Evolutionary conservation across 805 yeast species (phyloP).

Genomic region (Priceomyces haplophilus): DNA sequence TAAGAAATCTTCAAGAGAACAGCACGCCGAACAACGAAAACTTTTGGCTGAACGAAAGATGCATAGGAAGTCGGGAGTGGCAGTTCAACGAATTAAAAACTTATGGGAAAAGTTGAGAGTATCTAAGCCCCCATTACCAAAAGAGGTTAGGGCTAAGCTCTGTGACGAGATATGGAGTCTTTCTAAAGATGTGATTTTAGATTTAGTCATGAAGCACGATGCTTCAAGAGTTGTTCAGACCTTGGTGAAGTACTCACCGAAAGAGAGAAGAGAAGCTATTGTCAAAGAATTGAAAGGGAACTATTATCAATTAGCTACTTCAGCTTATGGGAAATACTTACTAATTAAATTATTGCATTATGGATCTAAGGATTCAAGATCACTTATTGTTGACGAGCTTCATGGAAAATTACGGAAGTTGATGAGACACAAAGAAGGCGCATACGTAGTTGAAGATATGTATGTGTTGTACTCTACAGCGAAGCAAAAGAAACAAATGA

Average conservation of each 20-base stretch:
- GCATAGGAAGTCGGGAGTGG: constrained; percentile 80
- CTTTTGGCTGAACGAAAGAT: constrained; percentile 78
- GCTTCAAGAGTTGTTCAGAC: constrained; percentile 96
- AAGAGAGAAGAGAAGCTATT: constrained; percentile 71
- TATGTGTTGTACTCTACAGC: constrained; percentile 79
- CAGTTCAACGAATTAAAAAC: constrained; percentile 78
- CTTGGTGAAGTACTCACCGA: constrained; percentile 78
- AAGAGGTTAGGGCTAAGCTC: constrained; percentile 69
- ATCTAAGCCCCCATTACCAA: constrained; percentile 76
- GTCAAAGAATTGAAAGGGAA: constrained; percentile 68
- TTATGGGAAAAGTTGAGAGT: constrained; percentile 92
- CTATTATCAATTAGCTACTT: constrained; percentile 79
- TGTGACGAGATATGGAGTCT: constrained; percentile 84
- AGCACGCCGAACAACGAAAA: constrained; percentile 80
- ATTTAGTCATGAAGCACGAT: constrained; percentile 91
- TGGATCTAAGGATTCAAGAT: constrained; percentile 81
- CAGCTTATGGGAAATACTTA: constrained; percentile 90
- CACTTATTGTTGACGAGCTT: constrained; percentile 71
- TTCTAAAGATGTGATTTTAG: constrained; percentile 71
- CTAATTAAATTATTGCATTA: constrained; percentile 86
- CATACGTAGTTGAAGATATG: constrained; percentile 93
- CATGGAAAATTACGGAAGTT: constrained; percentile 89
- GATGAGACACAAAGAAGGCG: constrained; percentile 97
- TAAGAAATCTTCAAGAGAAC: constrained; percentile 56
- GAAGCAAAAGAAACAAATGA: constrained; percentile 84